Percentiles rank a stretch among this genome's conserved stretches.
Evolutionary conservation across 371 early-diverging fungal species (phyloP).

Genomic region (Rhizopus delemar): DNA sequence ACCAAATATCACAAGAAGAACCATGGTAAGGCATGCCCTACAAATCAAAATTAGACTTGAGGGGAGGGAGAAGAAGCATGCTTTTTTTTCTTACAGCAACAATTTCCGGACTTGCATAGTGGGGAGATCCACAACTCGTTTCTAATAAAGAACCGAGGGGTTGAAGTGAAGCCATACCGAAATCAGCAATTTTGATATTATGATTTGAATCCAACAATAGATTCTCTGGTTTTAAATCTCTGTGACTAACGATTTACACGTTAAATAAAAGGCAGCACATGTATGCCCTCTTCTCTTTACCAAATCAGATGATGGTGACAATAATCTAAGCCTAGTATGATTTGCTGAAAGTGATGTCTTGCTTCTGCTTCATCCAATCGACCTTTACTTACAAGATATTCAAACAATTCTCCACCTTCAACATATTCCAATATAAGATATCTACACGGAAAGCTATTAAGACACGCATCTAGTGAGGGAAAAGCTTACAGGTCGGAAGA

Average conservation of each 20-base stretch:
- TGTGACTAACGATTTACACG: conserved; percentile 63
- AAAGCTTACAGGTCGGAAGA: conserved; percentile 68
- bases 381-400: conserved; percentile 52
- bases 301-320: conserved; percentile 75
- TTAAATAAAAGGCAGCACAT: too few relatives aligned
- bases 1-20: conserved; percentile 80
- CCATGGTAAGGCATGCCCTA: conserved; percentile 73
- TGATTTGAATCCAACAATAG: conserved; percentile 82
- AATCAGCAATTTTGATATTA: conserved; percentile 85
- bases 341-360: conserved; percentile 91
- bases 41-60: too few relatives aligned
- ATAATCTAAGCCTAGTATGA: conserved; percentile 91
- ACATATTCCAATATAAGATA: conserved; percentile 52
- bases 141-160: conserved; percentile 72
- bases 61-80: too few relatives aligned
- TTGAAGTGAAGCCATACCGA: conserved; percentile 84
- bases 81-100: conserved; percentile 56
- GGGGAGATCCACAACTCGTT: conserved; percentile 88
- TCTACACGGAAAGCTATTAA: conserved; percentile 13
- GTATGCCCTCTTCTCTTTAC: conserved; percentile 19
- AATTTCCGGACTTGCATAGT: conserved; percentile 94
- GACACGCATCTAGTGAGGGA: not conserved
- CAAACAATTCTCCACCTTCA: conserved; percentile 55
- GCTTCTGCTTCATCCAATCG: conserved; percentile 78
- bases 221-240: conserved; percentile 97